A percentile compares a stretch with the other conserved stretches of the same genome.
Conservation (phyloP, 1,284 basidiomycete species). For the Rugosomyces carneus region DNA sequence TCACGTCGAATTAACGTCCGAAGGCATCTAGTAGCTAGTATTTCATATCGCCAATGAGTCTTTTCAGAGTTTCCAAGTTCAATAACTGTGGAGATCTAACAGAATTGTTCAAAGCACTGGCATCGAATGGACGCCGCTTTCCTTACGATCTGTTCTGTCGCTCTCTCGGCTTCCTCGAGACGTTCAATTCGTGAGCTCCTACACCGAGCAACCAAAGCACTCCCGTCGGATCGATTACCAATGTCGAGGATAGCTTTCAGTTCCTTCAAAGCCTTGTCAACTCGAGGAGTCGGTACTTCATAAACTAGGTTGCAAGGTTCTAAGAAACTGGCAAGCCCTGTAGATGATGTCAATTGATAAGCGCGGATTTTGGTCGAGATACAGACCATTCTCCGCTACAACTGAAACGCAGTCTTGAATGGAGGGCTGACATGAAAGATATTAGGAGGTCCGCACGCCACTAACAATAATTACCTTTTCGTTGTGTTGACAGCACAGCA, state of each 20-base stretch:
- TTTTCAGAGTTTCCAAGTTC: constrained; percentile 48
- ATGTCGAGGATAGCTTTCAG: constrained; percentile 35
- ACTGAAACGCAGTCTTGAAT: constrained; percentile 59
- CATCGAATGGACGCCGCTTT: constrained; percentile 2
- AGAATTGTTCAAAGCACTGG: not conserved
- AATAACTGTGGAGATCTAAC: constrained; percentile 38
- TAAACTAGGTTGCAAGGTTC: constrained; percentile 58
- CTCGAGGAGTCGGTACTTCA: constrained; percentile 36
- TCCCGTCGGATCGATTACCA: constrained; percentile 24
- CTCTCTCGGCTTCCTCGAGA: constrained; percentile 33
- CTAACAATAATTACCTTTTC: constrained; percentile 44
- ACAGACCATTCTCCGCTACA: constrained; percentile 58
- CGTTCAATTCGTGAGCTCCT: constrained; percentile 41
- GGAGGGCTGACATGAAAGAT: constrained; percentile 44
- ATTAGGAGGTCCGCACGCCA: not conserved
- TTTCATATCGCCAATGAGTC: constrained; percentile 83
- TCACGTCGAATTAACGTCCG: constrained; percentile 75
- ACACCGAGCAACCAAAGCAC: constrained; percentile 37
- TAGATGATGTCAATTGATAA: constrained; percentile 6
- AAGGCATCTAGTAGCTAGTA: constrained; percentile 70
- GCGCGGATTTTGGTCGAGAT: not conserved
- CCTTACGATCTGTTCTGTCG: constrained; percentile 39
- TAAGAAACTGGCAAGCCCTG: constrained; percentile 52
- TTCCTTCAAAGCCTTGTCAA: constrained; percentile 31
- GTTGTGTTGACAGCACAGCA: constrained; percentile 63